Conservation (phyloP, 768 basidiomycete genomes). For the Paxillus ammoniavirescens region DNA sequence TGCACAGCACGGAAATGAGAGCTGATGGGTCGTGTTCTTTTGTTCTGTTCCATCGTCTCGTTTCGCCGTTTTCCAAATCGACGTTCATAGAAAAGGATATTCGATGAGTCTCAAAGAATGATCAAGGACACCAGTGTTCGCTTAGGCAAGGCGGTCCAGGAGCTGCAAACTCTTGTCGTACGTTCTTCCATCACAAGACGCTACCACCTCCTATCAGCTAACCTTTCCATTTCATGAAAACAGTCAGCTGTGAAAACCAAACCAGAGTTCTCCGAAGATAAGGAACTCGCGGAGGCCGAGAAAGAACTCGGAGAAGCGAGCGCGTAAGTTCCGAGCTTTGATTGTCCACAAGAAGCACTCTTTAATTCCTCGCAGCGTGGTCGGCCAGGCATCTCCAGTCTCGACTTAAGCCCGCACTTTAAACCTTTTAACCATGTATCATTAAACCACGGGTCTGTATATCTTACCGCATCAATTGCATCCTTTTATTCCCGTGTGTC, state of each 20-base stretch:
- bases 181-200: constrained; percentile 34
- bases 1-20: constrained; percentile 30
- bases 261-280: constrained; percentile 30
- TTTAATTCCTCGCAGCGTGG: constrained; percentile 20
- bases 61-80: constrained; percentile 7
- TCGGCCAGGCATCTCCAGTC: constrained; percentile 16
- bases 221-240: neutral
- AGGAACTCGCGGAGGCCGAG: constrained; percentile 56
- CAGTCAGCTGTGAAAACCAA: constrained; percentile 30
- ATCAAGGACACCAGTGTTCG: constrained; percentile 62
- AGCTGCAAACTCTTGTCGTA: constrained; percentile 68
- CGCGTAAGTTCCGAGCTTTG: constrained; percentile 31
- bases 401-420: constrained; percentile 17
- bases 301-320: constrained; percentile 52
- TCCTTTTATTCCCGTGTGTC: constrained; percentile 18
- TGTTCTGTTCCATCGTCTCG: constrained; percentile 13
- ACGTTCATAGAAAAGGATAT: constrained; percentile 51
- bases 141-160: constrained; percentile 59
- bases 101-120: constrained; percentile 83
- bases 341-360: constrained; percentile 1
- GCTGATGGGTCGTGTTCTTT: constrained; percentile 4
- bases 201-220: constrained; percentile 8
- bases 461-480: constrained; percentile 10
- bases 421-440: constrained; percentile 15
- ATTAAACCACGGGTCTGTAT: constrained; percentile 20